Base-by-base conservation (phyloP, 768 basidiomycete species). In the Rhodotorula kratochvilovae region DNA sequence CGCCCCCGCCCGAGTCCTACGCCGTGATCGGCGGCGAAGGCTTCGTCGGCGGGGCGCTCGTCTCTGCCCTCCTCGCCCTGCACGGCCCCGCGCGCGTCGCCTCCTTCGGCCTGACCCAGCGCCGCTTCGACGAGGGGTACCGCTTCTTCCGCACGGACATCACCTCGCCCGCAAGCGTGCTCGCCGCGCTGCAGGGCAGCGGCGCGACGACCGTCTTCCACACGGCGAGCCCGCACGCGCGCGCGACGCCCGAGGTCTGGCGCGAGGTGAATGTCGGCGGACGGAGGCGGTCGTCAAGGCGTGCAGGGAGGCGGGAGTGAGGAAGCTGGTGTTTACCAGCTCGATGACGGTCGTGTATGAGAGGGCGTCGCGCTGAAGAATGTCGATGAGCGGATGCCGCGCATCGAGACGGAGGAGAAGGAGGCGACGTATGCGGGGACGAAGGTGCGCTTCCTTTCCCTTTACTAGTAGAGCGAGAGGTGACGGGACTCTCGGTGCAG, bases 191-290 rank as follows among this genome's bases (percentile, higher is more conserved):
- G 60, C 82, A 83, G 78, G 89, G 88, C 83, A 90, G 90, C 66
- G 57, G 85, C 81, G 43, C 91, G 42, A 94, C 91, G 0, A 91
- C 90, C 76, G 90, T 98, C 72, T 91, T 99, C 70, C 96, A 99
- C 80, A 97, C 94, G 25, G 96, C 93, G 86, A 4, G 88, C 87
- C 74, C 90, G 86, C 23, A 85, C 19, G 59, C 69, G 5, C 36
- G 45, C 82, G 63, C 76, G 84, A 56, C 86, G 85, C 83, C 86
- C 2, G 86, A 86, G 5, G 78, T 97, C 17, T 96, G 90, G 83
- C 87, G 86, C 81, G 90, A 88, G 79, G 95, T 99, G 77, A 98
- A 98, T 78, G 91, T 98, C 13, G 88, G 90, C 36, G 95, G 93
- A 95, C 93, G 2, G 85, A 85, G 74, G 86, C 89, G 1, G 85